A percentile compares a stretch with the other conserved stretches of the same genome.
phyloP scores from a whole-genome alignment of 345 rosid species.

The Iberis pinnata region DNA sequence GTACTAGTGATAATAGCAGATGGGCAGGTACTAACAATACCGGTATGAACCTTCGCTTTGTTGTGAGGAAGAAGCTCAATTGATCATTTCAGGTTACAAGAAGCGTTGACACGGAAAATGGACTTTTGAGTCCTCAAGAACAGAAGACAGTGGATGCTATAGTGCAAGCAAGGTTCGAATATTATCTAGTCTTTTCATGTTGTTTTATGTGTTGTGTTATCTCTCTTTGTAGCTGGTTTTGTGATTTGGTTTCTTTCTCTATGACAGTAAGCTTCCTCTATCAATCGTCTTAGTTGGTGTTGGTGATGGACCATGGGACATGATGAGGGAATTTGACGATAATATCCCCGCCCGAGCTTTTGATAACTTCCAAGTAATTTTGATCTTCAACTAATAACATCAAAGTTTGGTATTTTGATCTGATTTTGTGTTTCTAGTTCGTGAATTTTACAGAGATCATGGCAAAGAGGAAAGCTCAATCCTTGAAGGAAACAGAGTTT shows the following conservation, averaged over 20 bases:
- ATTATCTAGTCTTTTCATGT: background rate
- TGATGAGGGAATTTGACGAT: constrained; percentile 94
- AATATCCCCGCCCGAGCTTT: constrained; percentile 92
- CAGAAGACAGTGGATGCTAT: constrained; percentile 87
- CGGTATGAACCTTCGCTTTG: constrained; percentile 5
- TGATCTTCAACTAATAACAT: background rate
- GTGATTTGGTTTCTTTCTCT: background rate
- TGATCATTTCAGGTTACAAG: constrained; percentile 66
- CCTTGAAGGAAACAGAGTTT: constrained; percentile 79
- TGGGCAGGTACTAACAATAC: constrained; percentile 66
- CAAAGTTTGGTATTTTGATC: background rate
- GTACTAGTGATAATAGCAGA: constrained; percentile 91
- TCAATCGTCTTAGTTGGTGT: constrained; percentile 89
- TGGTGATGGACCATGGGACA: constrained; percentile 99
- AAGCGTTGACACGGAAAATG: constrained; percentile 66
- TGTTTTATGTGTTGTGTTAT: constrained; percentile 3
- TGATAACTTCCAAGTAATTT: constrained; percentile 86
- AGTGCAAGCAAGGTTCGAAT: constrained; percentile 73
- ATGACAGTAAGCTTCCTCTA: constrained; percentile 54
- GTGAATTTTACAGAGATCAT: constrained; percentile 92
- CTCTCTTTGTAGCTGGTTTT: background rate
- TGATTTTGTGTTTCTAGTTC: constrained; percentile 48
- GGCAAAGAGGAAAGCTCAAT: constrained; percentile 51
- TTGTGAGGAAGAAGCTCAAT: background rate
- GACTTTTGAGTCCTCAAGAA: constrained; percentile 86